Percentiles rank a stretch among this genome's conserved stretches.
Evolutionary conservation across 2,329 filamentous ascomycete species (phyloP).

Genomic region (Pseudogymnoascus sp.): DNA sequence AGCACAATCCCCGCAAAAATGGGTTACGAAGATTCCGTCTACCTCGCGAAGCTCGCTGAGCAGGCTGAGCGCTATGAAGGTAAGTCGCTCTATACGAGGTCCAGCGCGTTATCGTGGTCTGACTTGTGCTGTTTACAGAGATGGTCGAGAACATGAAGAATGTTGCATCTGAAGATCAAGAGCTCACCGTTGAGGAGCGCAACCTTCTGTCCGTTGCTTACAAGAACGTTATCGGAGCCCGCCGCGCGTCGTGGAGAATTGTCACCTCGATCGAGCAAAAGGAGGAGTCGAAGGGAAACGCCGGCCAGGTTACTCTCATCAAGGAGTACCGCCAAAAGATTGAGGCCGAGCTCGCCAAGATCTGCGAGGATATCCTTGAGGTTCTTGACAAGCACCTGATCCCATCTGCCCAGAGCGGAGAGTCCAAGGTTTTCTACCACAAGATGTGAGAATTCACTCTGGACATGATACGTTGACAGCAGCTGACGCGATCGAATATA

Average conservation of each 20-base stretch:
- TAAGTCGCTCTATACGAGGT: conserved; percentile 41
- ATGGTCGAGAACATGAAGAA: conserved; percentile 99
- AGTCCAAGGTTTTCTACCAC: conserved; percentile 99
- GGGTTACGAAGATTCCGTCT: conserved; percentile 99
- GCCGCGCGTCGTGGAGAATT: conserved; percentile 98
- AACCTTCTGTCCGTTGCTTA: conserved; percentile 98
- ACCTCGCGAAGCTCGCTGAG: conserved; percentile 99
- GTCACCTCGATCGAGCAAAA: conserved; percentile 99
- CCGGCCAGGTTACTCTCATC: conserved; percentile 90
- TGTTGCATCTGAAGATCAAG: conserved; percentile 79
- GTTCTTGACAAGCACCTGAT: conserved; percentile 91
- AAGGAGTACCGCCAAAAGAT: conserved; percentile 98
- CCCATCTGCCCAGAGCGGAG: conserved; percentile 89
- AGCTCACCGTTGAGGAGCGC: conserved; percentile 92
- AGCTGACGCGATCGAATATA: conserved; percentile 31
- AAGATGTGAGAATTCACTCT: conserved; percentile 71
- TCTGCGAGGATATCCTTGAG: conserved; percentile 95
- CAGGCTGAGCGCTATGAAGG: conserved; percentile 99
- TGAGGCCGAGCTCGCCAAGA: conserved; percentile 91
- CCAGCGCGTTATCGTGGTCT: not conserved
- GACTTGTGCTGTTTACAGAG: conserved; percentile 48
- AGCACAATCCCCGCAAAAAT: conserved; percentile 56
- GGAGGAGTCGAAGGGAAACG: conserved; percentile 97
- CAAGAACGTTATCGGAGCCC: conserved; percentile 99
- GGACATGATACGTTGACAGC: not conserved